Conservation (phyloP, 2,329 filamentous ascomycete genomes). For the Aspergillus neoniger region DNA sequence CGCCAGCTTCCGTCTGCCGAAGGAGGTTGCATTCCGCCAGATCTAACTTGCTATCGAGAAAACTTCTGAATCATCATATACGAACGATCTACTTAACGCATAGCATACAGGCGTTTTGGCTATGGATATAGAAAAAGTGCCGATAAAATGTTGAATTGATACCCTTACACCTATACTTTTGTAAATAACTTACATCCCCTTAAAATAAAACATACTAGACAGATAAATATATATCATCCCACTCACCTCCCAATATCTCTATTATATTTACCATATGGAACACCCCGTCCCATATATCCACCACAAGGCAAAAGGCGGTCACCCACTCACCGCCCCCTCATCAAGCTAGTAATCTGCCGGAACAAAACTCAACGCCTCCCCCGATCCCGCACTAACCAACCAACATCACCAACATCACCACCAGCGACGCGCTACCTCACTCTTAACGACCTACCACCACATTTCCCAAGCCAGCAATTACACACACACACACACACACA, state of each 20-base stretch:
- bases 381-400: too few relatives aligned
- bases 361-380: too few relatives aligned
- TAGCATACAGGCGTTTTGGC: conserved; percentile 20
- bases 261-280: background rate
- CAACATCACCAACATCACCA: too few relatives aligned
- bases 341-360: too few relatives aligned
- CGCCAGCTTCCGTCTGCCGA: conserved; percentile 83
- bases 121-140: conserved; percentile 24
- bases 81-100: conserved; percentile 11
- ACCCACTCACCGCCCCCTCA: too few relatives aligned
- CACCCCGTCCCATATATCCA: too few relatives aligned
- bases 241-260: background rate
- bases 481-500: too few relatives aligned
- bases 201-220: too few relatives aligned
- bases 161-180: conserved; percentile 8
- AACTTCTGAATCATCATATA: background rate
- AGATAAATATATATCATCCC: background rate
- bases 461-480: too few relatives aligned
- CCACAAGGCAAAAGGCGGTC: too few relatives aligned
- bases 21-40: conserved; percentile 72
- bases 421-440: too few relatives aligned
- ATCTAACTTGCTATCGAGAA: conserved; percentile 12
- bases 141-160: conserved; percentile 14
- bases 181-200: background rate
- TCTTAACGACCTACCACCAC: too few relatives aligned